Percentiles rank a stretch among this genome's conserved stretches.
phyloP scores from a whole-genome alignment of 495 filamentous ascomycete genomes.

The Neurospora hispaniola region DNA sequence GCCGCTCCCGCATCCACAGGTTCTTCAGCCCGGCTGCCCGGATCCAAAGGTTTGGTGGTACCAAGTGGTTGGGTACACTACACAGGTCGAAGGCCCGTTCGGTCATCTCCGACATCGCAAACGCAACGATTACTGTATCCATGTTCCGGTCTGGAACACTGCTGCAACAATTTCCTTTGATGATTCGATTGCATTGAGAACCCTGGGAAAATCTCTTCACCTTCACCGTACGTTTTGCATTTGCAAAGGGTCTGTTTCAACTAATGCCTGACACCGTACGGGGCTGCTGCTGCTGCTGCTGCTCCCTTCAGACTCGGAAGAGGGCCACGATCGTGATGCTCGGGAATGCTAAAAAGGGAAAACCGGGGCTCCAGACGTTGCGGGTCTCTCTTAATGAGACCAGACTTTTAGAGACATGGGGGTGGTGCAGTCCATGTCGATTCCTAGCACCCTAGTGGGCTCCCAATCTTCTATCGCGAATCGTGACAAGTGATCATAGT shows the following conservation, averaged over 20 bases:
- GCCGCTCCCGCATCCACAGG: background rate
- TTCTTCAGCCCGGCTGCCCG: background rate
- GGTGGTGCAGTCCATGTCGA: background rate
- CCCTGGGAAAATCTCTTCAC: background rate
- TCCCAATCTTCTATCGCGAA: background rate
- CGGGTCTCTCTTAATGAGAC: background rate
- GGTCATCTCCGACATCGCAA: background rate
- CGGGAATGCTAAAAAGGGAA: background rate
- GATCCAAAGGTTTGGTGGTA: background rate
- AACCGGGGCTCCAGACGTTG: background rate
- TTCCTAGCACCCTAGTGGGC: background rate
- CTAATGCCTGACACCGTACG: background rate
- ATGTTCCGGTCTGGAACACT: background rate
- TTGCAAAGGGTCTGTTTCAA: background rate
- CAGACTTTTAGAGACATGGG: background rate
- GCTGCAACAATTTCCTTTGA: background rate
- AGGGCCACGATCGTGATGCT: background rate
- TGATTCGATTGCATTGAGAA: background rate
- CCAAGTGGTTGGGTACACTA: background rate
- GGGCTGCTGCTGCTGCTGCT: background rate
- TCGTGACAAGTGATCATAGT: background rate
- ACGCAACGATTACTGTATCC: background rate
- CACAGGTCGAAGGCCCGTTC: background rate
- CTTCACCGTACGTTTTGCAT: background rate
- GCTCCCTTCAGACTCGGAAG: background rate